Base-by-base conservation (phyloP, 176 grass and related monocot genomes). In the Aegilops sharonensis region DNA sequence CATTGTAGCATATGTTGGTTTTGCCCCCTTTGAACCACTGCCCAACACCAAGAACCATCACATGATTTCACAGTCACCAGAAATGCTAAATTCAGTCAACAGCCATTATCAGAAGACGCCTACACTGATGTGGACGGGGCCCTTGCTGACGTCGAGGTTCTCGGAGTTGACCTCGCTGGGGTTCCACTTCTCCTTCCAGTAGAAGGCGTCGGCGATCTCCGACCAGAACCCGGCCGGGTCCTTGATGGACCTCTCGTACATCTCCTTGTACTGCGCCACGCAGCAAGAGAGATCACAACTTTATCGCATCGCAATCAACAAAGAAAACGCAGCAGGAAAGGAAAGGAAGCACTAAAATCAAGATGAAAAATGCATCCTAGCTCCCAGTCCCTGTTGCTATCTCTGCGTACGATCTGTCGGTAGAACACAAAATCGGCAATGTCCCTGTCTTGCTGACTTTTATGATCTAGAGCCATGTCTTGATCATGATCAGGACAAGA, bases 1-100 rank as follows among this genome's bases (percentile, higher is more conserved):
- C 97, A 84, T 99, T 99, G 89, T 97, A 99, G 35, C 92, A 97
- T 81, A 97, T 94, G 84, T 99, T 99, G 57, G 94, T 99, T 42
- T 72, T 93, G n/a, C 81, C 90, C 72, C 97, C 97, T 91, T 94
- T 93, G 83, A 99, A 99, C 97, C 97, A 99, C 87, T 93, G 88
- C 47, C 3, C 80, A 67, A 69, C 11, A 61, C 77, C 70, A 90
- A 87, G 34, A 73, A 77, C 11, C 36, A 48, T 8, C 17, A 78
- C 21, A 83, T 25, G 69, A 42, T 77, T 77, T 85, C 39, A 70
- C 21, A 85, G 32, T 14, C 61, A 37, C 11, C 43, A 15, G 27
- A 73, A 37, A 25, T 76, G 21, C 71, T 79, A 60, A 59, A 77
- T 54, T 81, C 84, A 87, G 31, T 11, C 42, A 87, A 87, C 36